phyloP scores from a whole-genome alignment of 306 rosid species.

The Castanea sativa region DNA sequence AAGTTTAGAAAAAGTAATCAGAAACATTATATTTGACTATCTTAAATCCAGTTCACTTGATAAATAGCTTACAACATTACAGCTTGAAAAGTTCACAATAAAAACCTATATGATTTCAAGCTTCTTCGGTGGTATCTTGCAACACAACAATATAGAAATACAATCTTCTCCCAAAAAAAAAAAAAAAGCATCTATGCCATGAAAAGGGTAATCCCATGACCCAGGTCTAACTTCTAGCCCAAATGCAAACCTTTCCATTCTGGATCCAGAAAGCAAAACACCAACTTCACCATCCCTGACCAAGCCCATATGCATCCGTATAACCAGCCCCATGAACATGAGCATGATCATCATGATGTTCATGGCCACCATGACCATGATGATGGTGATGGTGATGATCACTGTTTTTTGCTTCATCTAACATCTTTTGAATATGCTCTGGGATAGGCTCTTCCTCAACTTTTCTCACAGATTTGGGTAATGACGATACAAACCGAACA shows the following conservation, averaged over 20 bases:
- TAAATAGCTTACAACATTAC: conserved; percentile 1
- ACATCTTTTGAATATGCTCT: conserved; percentile 60
- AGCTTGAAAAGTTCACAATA: not conserved
- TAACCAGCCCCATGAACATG: conserved; percentile 51
- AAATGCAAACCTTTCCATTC: not conserved
- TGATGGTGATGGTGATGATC: conserved; percentile 31
- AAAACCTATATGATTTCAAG: not conserved
- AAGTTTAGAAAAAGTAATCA: too few species aligned
- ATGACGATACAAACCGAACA: conserved; percentile 61
- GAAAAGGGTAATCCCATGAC: not conserved
- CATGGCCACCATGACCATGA: conserved; percentile 22
- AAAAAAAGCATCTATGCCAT: not conserved
- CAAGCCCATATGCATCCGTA: conserved; percentile 73
- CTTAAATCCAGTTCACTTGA: not conserved
- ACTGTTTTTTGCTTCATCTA: conserved; percentile 50
- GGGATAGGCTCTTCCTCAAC: conserved; percentile 62
- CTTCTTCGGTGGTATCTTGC: not conserved
- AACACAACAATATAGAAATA: not conserved
- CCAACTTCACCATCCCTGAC: conserved; percentile 51
- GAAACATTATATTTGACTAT: too few species aligned
- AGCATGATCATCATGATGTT: conserved; percentile 27
- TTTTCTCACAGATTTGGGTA: conserved; percentile 69
- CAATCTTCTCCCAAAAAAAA: too few species aligned
- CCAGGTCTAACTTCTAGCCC: conserved; percentile 4
- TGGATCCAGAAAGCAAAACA: not conserved